Evolutionary conservation across 2,329 filamentous ascomycete genomes (phyloP), one percentile per base, ranked within the genome.

Genomic region (Ophiostoma sp.): DNA sequence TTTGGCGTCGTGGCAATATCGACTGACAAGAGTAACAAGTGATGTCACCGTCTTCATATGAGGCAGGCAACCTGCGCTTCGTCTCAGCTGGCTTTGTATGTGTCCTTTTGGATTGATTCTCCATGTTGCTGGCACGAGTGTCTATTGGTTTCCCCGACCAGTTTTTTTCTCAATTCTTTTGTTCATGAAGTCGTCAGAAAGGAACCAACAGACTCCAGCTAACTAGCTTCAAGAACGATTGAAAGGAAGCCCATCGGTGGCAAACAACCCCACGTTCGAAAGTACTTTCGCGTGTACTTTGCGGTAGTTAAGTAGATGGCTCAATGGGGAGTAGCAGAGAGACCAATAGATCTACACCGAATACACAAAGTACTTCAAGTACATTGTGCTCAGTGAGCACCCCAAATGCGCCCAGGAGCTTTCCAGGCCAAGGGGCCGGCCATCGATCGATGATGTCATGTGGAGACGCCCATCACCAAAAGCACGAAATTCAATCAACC

Each of bases 381-480:
- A 17, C 28, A 31, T 36, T 17, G 31, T 36, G 57, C n/a, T 25
- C 59, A 64, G 59, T 64, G 59, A 64, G 59, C 59, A 28, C 59
- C 39, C 42, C 12, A 48, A 15, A 33, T 42, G 33, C 59, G 59
- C 59, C 59, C 59, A 64, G 33, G 19, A 22, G 31, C n/a, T 5
- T 12, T 19, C 28, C 33, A 42, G 59, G 19, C 59, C 59, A 39
- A 5, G 33, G 19, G 59, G 19, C 59, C 59, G 22, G 36, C 57
- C 28, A 19, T 64, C 59, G 59, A 64, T 64, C 59, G 59, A 64
- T 64, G 59, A 64, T 64, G 59, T 64, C 59, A 64, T 64, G 59
- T 64, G 59, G 59, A 25, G 59, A 42, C 31, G n/a, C 9, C 15
- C 31, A 39, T 63, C 28, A 19, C 28, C 55, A 59, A 59, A 59